Evolutionary conservation across 2,329 filamentous ascomycete species (phyloP).

Genomic region (Drechslerella coelobrocha): DNA sequence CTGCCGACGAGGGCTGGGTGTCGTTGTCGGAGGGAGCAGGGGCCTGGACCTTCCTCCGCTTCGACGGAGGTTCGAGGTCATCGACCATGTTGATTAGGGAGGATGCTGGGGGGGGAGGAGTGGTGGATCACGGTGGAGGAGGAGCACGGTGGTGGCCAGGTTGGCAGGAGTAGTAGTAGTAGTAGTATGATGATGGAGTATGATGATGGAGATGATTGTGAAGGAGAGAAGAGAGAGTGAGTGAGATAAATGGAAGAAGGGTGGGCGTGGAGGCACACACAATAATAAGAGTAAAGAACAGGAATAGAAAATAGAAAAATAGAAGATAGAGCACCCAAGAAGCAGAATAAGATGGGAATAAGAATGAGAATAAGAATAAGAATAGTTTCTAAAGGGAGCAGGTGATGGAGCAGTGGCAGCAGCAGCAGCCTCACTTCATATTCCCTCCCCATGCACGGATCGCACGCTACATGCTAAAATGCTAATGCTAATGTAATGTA

Average conservation of each 20-base stretch:
- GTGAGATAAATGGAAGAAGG: conserved; percentile 44
- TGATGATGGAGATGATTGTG: conserved; percentile 24
- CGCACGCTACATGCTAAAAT: no score
- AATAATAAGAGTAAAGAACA: not conserved
- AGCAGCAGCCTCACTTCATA: not conserved
- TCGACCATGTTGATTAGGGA: conserved; percentile 61
- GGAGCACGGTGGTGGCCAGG: conserved; percentile 27
- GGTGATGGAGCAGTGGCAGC: not conserved
- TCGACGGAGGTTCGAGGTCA: conserved; percentile 73
- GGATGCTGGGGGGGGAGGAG: conserved; percentile 58
- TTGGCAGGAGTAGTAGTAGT: conserved; percentile 40
- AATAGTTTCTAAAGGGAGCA: not conserved
- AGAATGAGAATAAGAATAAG: not conserved
- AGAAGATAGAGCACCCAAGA: not conserved
- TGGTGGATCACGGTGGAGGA: conserved; percentile 50
- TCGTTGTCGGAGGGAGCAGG: conserved; percentile 26
- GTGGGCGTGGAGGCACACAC: conserved; percentile 51
- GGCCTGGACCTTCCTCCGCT: conserved; percentile 70
- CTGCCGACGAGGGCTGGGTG: not conserved
- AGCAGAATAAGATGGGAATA: not conserved
- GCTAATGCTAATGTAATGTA: no score
- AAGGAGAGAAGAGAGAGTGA: conserved; percentile 45
- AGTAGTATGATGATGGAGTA: conserved; percentile 45
- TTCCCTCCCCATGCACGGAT: no score
- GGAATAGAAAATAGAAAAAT: not conserved